These are phyloP conservation scores for Kodamaea ohmeri DNA, from an alignment of 1,139 yeast genomes.

Conservation along the genomic window DNA sequence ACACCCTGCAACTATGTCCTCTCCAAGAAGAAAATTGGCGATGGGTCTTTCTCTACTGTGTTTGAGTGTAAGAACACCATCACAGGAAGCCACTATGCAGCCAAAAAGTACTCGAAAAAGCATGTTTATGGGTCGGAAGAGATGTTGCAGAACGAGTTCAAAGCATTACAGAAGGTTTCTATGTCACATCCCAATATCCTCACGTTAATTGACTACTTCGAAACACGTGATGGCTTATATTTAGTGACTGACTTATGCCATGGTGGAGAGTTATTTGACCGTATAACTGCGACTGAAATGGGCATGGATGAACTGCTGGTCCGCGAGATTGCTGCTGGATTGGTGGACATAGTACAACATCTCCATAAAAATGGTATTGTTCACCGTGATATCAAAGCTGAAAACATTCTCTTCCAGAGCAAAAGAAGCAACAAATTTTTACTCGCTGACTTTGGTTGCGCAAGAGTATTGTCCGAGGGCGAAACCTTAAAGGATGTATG, in stretches of 20 bases:
- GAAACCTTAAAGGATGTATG: slow-evolving; percentile 32
- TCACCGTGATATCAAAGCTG: slow-evolving; percentile 46
- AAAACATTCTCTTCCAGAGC: slow-evolving; percentile 34
- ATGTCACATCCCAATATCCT: slow-evolving; percentile 48
- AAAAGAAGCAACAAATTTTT: slow-evolving; percentile 38
- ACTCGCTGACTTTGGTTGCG: slow-evolving; percentile 73
- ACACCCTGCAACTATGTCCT: slow-evolving; percentile 31
- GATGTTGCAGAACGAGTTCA: slow-evolving; percentile 53
- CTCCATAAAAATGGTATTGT: slow-evolving; percentile 34
- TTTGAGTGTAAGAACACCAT: slow-evolving; percentile 36
- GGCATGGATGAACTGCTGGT: slow-evolving; percentile 47
- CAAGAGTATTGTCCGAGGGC: slow-evolving; percentile 36
- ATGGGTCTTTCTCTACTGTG: slow-evolving; percentile 40
- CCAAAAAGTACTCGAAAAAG: slow-evolving; percentile 34
- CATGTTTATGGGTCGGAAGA: slow-evolving; percentile 35
- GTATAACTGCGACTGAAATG: slow-evolving; percentile 46
- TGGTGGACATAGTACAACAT: slow-evolving; percentile 31
- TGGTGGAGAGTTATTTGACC: slow-evolving; percentile 69
- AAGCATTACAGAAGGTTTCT: slow-evolving; percentile 49
- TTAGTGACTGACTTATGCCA: slow-evolving; percentile 65
- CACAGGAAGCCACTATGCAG: slow-evolving; percentile 39
- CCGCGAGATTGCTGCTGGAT: slow-evolving; percentile 33
- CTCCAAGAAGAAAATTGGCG: slow-evolving; percentile 32
- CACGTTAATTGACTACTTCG: slow-evolving; percentile 67
- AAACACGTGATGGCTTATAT: slow-evolving; percentile 57